Percentiles rank a stretch among this genome's conserved stretches.
These are phyloP conservation scores for Mucor plumbeus DNA, from an alignment of 371 early-diverging fungal genomes.

Conservation along the genomic window DNA sequence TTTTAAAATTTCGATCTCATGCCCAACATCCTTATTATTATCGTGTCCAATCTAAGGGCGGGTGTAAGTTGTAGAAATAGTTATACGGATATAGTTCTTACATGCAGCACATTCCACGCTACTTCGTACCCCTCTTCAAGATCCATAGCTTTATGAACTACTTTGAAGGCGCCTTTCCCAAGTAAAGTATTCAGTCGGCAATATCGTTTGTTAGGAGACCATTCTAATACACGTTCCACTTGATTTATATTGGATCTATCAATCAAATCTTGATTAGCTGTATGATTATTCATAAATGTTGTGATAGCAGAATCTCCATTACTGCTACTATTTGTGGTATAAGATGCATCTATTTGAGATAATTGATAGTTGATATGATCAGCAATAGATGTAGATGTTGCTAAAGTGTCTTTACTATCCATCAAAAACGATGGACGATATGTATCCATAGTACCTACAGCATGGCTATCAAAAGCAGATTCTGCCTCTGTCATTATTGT, in stretches of 20 bases:
- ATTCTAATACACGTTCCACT: conserved; percentile 70
- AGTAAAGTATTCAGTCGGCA: conserved; percentile 62
- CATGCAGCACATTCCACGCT: conserved; percentile 85
- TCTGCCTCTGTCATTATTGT: conserved; percentile 24
- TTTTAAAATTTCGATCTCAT: conserved; percentile 84
- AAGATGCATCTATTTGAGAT: conserved; percentile 21
- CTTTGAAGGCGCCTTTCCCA: conserved; percentile 87
- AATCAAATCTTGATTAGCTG: conserved; percentile 33
- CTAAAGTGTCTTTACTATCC: conserved; percentile 16
- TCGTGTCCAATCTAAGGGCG: conserved; percentile 56
- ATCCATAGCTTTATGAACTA: conserved; percentile 90
- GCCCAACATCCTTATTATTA: conserved; percentile 71
- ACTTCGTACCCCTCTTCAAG: conserved; percentile 91
- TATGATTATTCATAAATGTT: conserved; percentile 10
- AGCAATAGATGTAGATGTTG: conserved; percentile 14
- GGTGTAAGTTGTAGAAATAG: conserved; percentile 27
- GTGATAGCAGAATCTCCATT: conserved; percentile 5
- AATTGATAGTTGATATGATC: conserved; percentile 29
- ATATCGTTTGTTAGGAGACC: conserved; percentile 72
- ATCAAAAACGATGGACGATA: conserved; percentile 16
- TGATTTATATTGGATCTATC: conserved; percentile 49
- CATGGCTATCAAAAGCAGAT: conserved; percentile 22
- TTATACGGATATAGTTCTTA: conserved; percentile 46
- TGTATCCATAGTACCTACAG: conserved; percentile 13
- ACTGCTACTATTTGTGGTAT: neutral